These are phyloP conservation scores for Starmerella khaoyaiensis DNA, from an alignment of 805 yeast genomes.

Conservation along the genomic window DNA sequence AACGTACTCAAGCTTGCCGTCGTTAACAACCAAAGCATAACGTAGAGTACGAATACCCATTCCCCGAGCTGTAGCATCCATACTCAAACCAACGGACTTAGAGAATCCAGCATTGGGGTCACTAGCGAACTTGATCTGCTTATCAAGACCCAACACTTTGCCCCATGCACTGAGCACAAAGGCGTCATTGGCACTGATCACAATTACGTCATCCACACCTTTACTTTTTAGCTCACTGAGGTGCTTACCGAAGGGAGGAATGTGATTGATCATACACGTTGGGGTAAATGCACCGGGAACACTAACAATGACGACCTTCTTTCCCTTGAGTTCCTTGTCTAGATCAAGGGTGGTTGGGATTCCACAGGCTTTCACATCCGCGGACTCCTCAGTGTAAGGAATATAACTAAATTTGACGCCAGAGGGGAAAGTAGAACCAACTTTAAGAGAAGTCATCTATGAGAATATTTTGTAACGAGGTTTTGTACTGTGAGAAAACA, in stretches of 20 bases:
- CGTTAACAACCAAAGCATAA: conserved; percentile 57
- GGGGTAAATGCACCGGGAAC: conserved; percentile 88
- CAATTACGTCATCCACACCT: conserved; percentile 51
- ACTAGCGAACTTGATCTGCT: conserved; percentile 41
- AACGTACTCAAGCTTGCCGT: conserved; percentile 41
- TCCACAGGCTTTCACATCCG: conserved; percentile 30
- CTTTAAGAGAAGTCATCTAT: conserved; percentile 7
- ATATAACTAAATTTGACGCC: conserved; percentile 28
- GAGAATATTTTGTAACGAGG: not conserved
- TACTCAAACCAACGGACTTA: conserved; percentile 43
- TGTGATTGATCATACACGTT: conserved; percentile 58
- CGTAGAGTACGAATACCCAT: conserved; percentile 52
- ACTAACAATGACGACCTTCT: conserved; percentile 54
- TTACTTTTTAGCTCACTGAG: conserved; percentile 40
- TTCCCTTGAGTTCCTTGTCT: conserved; percentile 30
- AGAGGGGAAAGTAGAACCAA: conserved; percentile 24
- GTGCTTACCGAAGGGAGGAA: conserved; percentile 50
- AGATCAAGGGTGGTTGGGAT: conserved; percentile 29
- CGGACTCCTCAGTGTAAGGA: conserved; percentile 26
- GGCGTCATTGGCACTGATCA: conserved; percentile 57
- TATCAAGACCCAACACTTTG: conserved; percentile 31
- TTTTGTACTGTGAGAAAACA: not conserved
- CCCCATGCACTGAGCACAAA: conserved; percentile 63
- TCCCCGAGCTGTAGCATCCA: conserved; percentile 42
- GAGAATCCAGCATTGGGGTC: conserved; percentile 56